phyloP scores from a whole-genome alignment of 169 alveolate species.

The Babesia bovis region DNA sequence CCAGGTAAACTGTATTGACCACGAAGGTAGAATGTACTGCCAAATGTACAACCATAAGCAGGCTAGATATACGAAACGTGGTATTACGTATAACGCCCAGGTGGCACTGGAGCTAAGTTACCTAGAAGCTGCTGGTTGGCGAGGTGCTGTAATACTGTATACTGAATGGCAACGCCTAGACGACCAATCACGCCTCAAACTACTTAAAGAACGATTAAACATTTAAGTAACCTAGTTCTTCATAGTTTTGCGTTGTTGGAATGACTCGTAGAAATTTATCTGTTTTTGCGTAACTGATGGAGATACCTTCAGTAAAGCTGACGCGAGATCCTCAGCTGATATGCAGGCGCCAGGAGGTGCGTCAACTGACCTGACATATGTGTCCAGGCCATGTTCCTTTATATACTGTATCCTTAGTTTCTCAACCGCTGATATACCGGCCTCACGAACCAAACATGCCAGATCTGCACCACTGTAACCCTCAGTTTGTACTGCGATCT shows the following conservation, averaged over 20 bases:
- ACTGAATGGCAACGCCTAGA: constrained; percentile 27
- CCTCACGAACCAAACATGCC: constrained; percentile 90
- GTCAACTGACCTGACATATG: neutral
- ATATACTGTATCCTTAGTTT: constrained; percentile 23
- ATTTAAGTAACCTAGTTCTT: neutral
- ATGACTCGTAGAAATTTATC: constrained; percentile 60
- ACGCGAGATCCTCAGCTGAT: constrained; percentile 25
- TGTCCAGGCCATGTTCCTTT: neutral
- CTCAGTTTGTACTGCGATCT: constrained; percentile 79
- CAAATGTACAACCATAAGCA: constrained; percentile 37
- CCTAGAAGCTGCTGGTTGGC: constrained; percentile 58
- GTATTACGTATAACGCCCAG: neutral
- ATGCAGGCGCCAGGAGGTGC: constrained; percentile 50
- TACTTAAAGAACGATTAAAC: neutral
- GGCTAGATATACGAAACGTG: neutral
- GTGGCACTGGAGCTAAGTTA: constrained; percentile 37
- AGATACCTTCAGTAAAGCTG: constrained; percentile 50
- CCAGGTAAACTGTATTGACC: constrained; percentile 36
- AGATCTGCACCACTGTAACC: constrained; percentile 97
- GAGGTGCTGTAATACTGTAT: neutral
- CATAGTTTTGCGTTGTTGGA: constrained; percentile 3
- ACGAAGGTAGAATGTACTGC: constrained; percentile 13
- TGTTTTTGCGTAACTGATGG: constrained; percentile 68
- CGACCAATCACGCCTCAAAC: neutral
- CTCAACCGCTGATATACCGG: constrained; percentile 85